Evolutionary conservation across 2,329 filamentous ascomycete genomes (phyloP).

Genomic region (Lachnellula suecica): DNA sequence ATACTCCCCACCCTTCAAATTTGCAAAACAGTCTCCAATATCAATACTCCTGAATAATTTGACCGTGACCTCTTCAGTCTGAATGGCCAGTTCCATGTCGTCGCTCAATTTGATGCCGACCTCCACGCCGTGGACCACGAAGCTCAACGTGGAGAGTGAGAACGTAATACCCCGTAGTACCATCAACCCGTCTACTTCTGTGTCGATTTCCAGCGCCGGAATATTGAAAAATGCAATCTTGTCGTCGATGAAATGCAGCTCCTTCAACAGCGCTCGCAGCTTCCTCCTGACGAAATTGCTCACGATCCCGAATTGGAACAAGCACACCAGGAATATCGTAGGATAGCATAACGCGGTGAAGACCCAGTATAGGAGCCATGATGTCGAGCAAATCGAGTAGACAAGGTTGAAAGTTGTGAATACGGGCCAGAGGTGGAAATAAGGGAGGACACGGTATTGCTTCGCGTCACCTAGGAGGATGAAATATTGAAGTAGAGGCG

Average conservation of each 20-base stretch:
- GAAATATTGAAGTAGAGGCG: slow-evolving; percentile 36
- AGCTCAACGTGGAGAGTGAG: slow-evolving; percentile 47
- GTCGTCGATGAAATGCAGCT: slow-evolving; percentile 50
- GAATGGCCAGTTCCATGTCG: slow-evolving; percentile 52
- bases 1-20: slow-evolving; percentile 49
- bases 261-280: slow-evolving; percentile 34
- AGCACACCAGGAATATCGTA: slow-evolving; percentile 39
- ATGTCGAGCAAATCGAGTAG: slow-evolving; percentile 48
- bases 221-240: slow-evolving; percentile 42
- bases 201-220: slow-evolving; percentile 53
- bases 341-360: slow-evolving; percentile 43
- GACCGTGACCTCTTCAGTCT: slow-evolving; percentile 47
- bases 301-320: slow-evolving; percentile 42
- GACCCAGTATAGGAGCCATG: slow-evolving; percentile 48
- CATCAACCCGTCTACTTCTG: slow-evolving; percentile 50
- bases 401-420: slow-evolving; percentile 44
- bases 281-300: slow-evolving; percentile 29
- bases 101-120: slow-evolving; percentile 51
- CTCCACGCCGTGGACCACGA: slow-evolving; percentile 52
- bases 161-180: slow-evolving; percentile 52
- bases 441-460: slow-evolving; percentile 40
- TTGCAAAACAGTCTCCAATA: slow-evolving; percentile 53
- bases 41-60: slow-evolving; percentile 48
- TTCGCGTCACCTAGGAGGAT: slow-evolving; percentile 35
- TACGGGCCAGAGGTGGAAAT: slow-evolving; percentile 45